Conservation (phyloP, 345 rosid species). For the Erucastrum elatum region DNA sequence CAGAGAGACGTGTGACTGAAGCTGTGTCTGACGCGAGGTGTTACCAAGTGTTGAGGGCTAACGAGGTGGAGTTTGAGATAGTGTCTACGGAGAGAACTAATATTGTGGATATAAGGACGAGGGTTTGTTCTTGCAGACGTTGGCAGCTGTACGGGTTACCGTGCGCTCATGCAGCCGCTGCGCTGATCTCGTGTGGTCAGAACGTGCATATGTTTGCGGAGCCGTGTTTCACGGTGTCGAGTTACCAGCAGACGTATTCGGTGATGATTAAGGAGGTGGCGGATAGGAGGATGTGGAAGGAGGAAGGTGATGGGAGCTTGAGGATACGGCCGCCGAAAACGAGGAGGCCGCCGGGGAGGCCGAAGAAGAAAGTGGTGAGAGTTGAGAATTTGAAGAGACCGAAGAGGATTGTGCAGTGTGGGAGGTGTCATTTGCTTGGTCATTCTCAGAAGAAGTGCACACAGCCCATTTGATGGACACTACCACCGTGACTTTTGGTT, state of each 20-base stretch:
- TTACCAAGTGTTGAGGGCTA: background rate
- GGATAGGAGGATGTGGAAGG: background rate
- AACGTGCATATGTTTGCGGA: background rate
- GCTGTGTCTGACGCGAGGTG: background rate
- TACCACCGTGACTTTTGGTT: background rate
- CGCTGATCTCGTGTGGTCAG: background rate
- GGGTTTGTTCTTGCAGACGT: background rate
- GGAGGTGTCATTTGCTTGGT: conserved; percentile 96
- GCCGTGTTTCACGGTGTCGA: background rate
- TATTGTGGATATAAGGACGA: background rate
- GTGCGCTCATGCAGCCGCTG: background rate
- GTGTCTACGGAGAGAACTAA: background rate
- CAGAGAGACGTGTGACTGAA: background rate
- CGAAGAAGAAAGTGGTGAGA: conserved; percentile 91
- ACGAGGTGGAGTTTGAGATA: background rate
- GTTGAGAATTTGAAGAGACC: conserved; percentile 95
- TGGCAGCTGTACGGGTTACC: background rate
- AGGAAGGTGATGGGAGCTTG: background rate
- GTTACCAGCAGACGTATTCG: background rate
- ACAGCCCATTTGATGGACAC: conserved; percentile 63
- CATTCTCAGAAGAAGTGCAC: conserved; percentile 99
- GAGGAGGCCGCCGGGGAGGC: conserved; percentile 98
- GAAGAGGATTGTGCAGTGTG: conserved; percentile 94
- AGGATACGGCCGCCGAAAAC: conserved; percentile 78
- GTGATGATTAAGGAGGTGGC: background rate